Conservation (phyloP, 768 basidiomycete species). For the Atractiella rhizophila region DNA sequence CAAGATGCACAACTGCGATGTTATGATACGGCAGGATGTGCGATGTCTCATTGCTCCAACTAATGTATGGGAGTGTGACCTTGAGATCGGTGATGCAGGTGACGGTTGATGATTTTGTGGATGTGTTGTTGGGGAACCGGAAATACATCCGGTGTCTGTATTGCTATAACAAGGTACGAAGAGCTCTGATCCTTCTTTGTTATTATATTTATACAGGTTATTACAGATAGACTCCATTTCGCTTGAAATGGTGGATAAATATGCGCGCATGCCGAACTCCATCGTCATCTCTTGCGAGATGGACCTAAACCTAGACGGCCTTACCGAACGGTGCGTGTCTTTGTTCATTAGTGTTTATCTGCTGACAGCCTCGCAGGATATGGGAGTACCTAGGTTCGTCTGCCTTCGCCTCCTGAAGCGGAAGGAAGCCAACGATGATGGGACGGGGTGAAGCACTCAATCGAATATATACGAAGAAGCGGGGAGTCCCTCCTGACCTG, state of each 20-base stretch:
- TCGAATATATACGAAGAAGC: constrained; percentile 90
- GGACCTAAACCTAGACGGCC: constrained; percentile 41
- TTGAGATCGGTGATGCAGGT: no score
- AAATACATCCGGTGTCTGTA: constrained; percentile 85
- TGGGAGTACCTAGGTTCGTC: constrained; percentile 18
- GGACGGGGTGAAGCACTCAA: constrained; percentile 31
- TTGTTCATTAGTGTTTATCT: not conserved
- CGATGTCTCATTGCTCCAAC: no score
- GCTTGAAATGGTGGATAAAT: constrained; percentile 37
- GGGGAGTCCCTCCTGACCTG: constrained; percentile 80
- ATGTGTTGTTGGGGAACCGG: constrained; percentile 82
- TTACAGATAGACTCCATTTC: constrained; percentile 18
- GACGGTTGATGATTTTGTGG: constrained; percentile 86
- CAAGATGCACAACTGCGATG: constrained; percentile 48
- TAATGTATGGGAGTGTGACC: no score
- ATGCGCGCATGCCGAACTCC: constrained; percentile 54
- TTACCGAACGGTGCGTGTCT: constrained; percentile 25
- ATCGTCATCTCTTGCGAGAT: constrained; percentile 95
- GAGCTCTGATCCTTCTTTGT: constrained; percentile 20
- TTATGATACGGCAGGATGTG: constrained; percentile 96
- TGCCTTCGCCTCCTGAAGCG: constrained; percentile 26
- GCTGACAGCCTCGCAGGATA: constrained; percentile 10
- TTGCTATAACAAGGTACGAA: constrained; percentile 53
- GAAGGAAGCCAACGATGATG: not conserved
- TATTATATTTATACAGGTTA: not conserved